Percentiles rank a stretch among this genome's conserved stretches.
phyloP scores from a whole-genome alignment of 2,329 filamentous ascomycete species.

The Penicillium polonicum region DNA sequence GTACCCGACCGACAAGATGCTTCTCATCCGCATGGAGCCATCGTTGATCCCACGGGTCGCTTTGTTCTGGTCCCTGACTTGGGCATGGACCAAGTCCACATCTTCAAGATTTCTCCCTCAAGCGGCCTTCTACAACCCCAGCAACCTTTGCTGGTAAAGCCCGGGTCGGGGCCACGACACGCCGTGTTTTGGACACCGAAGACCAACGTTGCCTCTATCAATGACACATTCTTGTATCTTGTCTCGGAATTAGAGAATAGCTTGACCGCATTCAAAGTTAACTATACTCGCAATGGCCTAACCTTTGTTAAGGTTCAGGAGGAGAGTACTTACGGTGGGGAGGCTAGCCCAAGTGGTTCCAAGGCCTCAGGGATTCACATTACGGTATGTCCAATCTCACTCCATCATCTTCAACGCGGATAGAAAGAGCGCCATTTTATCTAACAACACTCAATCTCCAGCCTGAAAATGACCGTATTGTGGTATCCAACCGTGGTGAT shows the following conservation, averaged over 20 bases:
- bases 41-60: slow-evolving; percentile 44
- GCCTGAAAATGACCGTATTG: slow-evolving; percentile 18
- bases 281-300: slow-evolving; percentile 12
- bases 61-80: slow-evolving; percentile 55
- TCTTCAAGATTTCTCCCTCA: slow-evolving; percentile 51
- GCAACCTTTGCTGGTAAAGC: slow-evolving; percentile 41
- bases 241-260: slow-evolving; percentile 19
- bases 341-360: slow-evolving; percentile 8
- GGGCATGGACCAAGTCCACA: slow-evolving; percentile 55
- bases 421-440: neutral
- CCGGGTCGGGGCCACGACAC: slow-evolving; percentile 56
- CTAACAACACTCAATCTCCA: neutral
- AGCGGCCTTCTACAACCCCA: slow-evolving; percentile 51
- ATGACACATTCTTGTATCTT: slow-evolving; percentile 19
- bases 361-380: slow-evolving; percentile 17
- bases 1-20: slow-evolving; percentile 53
- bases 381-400: slow-evolving; percentile 7
- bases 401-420: neutral
- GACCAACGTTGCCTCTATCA: neutral
- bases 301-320: slow-evolving; percentile 14
- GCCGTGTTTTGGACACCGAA: slow-evolving; percentile 50
- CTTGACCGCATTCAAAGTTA: slow-evolving; percentile 19
- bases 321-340: slow-evolving; percentile 12
- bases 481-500: slow-evolving; percentile 18
- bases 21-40: slow-evolving; percentile 55